phyloP scores from a whole-genome alignment of 306 rosid species.

The Ziziphus jujuba region DNA sequence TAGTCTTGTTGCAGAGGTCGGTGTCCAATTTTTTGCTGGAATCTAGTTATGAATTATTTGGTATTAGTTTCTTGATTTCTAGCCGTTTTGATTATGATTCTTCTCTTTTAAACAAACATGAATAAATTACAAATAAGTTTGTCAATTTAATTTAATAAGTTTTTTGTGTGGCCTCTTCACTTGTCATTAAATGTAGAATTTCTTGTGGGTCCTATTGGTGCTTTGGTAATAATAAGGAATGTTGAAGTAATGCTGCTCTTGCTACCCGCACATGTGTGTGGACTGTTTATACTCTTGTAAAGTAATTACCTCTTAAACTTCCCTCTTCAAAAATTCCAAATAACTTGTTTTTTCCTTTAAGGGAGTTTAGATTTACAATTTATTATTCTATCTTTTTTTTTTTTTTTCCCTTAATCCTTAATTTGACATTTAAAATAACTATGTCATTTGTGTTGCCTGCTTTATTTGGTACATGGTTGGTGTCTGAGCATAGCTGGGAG shows the following conservation, averaged over 20 bases:
- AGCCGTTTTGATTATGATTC: no score
- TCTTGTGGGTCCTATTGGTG: constrained; percentile 79
- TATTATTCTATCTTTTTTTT: background rate
- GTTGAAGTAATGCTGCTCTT: constrained; percentile 61
- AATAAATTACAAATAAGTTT: no score
- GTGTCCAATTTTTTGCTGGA: no score
- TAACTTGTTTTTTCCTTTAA: no score
- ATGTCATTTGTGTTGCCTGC: constrained; percentile 70
- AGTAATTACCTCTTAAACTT: constrained; percentile 36
- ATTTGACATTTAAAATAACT: constrained; percentile 15
- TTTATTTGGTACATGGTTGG: constrained; percentile 77
- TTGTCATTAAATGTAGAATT: constrained; percentile 44
- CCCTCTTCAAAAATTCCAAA: background rate
- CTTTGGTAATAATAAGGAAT: constrained; percentile 59
- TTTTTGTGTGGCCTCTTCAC: constrained; percentile 26
- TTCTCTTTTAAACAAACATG: no score
- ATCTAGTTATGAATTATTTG: no score
- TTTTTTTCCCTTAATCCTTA: background rate
- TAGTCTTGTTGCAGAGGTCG: no score
- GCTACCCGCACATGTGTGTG: constrained; percentile 76
- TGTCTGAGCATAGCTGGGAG: constrained; percentile 73
- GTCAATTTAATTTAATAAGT: no score
- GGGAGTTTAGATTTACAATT: background rate
- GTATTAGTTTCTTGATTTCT: no score
- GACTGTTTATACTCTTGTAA: constrained; percentile 67